Percentiles rank a stretch among this genome's conserved stretches.
Conservation (phyloP, 2,329 filamentous ascomycete genomes). For the Colletotrichum falcatum region DNA sequence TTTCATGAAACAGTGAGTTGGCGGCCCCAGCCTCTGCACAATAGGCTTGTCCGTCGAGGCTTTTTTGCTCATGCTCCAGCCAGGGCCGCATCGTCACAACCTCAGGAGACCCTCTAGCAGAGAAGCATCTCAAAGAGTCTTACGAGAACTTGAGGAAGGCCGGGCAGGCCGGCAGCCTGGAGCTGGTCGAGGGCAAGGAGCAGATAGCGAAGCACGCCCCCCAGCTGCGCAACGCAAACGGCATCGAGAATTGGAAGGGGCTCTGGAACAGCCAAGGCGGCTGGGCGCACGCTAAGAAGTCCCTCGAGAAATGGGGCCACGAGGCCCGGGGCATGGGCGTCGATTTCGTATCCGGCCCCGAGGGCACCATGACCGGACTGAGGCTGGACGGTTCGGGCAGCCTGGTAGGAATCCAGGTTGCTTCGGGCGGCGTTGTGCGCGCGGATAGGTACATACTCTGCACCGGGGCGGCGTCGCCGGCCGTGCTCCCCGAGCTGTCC, state of each 20-base stretch:
- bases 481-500: slow-evolving; percentile 25
- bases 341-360: slow-evolving; percentile 18
- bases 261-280: slow-evolving; percentile 37
- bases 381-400: neutral
- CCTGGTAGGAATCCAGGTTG: slow-evolving; percentile 29
- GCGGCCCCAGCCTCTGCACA: neutral
- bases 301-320: slow-evolving; percentile 24
- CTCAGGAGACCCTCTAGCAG: slow-evolving; percentile 21
- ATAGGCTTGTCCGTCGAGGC: neutral
- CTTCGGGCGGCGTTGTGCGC: slow-evolving; percentile 15
- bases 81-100: slow-evolving; percentile 40
- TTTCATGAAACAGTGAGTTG: slow-evolving; percentile 40
- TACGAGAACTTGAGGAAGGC: slow-evolving; percentile 35
- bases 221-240: slow-evolving; percentile 23
- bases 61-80: neutral
- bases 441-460: slow-evolving; percentile 29
- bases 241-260: slow-evolving; percentile 34
- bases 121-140: slow-evolving; percentile 35
- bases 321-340: slow-evolving; percentile 13
- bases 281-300: slow-evolving; percentile 25
- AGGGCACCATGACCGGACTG: slow-evolving; percentile 29
- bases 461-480: slow-evolving; percentile 28
- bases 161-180: slow-evolving; percentile 11
- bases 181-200: slow-evolving; percentile 27
- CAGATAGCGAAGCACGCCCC: slow-evolving; percentile 32